Evolutionary conservation across 495 filamentous ascomycete genomes (phyloP).

Genomic region (Talaromyces stipitatus): DNA sequence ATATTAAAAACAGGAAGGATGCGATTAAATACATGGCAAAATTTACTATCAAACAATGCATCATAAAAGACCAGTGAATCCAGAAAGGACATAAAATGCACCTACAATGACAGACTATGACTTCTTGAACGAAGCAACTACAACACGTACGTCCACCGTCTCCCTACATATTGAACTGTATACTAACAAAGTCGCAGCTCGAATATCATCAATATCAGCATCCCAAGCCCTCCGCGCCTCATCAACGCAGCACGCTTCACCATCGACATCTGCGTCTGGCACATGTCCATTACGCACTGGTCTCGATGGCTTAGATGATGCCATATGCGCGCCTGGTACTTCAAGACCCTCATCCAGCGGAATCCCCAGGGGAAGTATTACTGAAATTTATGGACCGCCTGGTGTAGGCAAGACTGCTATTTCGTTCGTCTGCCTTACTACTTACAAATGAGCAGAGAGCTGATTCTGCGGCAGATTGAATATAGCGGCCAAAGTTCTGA

Average conservation of each 20-base stretch:
- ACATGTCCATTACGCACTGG: slow-evolving; percentile 55
- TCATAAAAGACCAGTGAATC: neutral
- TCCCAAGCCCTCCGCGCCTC: slow-evolving; percentile 71
- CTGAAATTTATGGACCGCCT: slow-evolving; percentile 83
- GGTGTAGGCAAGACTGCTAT: slow-evolving; percentile 83
- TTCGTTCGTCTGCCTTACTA: slow-evolving; percentile 45
- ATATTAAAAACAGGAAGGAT: neutral
- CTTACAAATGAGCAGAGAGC: neutral
- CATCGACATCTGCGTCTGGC: slow-evolving; percentile 15
- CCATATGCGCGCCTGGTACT: slow-evolving; percentile 19
- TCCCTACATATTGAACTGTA: neutral
- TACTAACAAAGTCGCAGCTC: slow-evolving; percentile 19
- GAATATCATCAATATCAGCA: slow-evolving; percentile 80
- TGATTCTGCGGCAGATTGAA: slow-evolving; percentile 48
- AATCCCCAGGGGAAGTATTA: slow-evolving; percentile 68
- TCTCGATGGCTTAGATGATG: slow-evolving; percentile 52
- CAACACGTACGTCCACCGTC: neutral
- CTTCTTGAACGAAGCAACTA: neutral
- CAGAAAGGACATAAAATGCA: neutral
- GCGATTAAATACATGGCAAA: neutral
- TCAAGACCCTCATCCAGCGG: slow-evolving; percentile 33
- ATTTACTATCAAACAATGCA: neutral
- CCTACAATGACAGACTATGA: slow-evolving; percentile 3
- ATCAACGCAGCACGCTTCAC: slow-evolving; percentile 31
- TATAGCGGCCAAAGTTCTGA: slow-evolving; percentile 55